These are phyloP conservation scores for Colletotrichum echinochloae DNA, from an alignment of 2,329 filamentous ascomycete species.

Conservation along the genomic window DNA sequence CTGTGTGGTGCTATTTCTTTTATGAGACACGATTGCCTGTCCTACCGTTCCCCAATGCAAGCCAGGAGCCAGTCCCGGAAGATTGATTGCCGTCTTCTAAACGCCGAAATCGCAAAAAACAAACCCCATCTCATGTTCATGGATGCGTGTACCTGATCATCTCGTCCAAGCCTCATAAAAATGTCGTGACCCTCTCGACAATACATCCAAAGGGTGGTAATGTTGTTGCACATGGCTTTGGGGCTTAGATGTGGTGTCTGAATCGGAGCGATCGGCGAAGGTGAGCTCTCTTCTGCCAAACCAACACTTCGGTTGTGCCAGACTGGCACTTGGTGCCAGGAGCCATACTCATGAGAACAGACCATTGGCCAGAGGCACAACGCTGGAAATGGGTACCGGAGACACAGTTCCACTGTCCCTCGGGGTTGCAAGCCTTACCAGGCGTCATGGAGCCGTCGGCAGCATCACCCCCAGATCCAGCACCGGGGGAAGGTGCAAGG, in stretches of 20 bases:
- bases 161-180: slow-evolving; percentile 37
- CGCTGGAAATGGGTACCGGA: slow-evolving; percentile 69
- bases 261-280: slow-evolving; percentile 28
- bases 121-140: slow-evolving; percentile 31
- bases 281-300: slow-evolving; percentile 40
- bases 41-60: slow-evolving; percentile 21
- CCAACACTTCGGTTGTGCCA: slow-evolving; percentile 46
- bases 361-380: slow-evolving; percentile 71
- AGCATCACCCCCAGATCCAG: slow-evolving; percentile 40
- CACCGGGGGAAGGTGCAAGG: slow-evolving; percentile 1
- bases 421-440: slow-evolving; percentile 60
- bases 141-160: slow-evolving; percentile 23
- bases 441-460: slow-evolving; percentile 48
- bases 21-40: slow-evolving; percentile 15
- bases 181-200: slow-evolving; percentile 27
- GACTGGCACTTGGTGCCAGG: slow-evolving; percentile 64
- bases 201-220: slow-evolving; percentile 26
- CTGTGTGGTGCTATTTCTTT: slow-evolving; percentile 23
- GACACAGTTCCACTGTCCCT: slow-evolving; percentile 71
- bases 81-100: slow-evolving; percentile 27
- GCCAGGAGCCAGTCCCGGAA: slow-evolving; percentile 35
- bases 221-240: background rate
- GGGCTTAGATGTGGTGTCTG: slow-evolving; percentile 31
- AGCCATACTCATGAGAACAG: slow-evolving; percentile 60
- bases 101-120: slow-evolving; percentile 35